These are phyloP conservation scores for Sordaria brevicollis DNA, from an alignment of 495 filamentous ascomycete species.

Conservation along the genomic window DNA sequence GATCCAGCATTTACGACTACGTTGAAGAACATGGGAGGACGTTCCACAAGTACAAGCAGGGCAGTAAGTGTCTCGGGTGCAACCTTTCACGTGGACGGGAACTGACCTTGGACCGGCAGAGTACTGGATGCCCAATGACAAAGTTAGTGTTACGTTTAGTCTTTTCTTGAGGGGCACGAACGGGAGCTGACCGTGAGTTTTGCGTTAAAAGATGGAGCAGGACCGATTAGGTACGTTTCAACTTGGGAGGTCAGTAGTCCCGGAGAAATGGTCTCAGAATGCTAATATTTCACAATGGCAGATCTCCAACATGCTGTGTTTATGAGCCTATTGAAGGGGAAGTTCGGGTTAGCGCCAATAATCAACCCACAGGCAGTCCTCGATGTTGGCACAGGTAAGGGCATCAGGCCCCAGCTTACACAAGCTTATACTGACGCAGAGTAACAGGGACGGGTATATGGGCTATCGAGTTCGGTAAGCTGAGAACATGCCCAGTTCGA, in stretches of 20 bases:
- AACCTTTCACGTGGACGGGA: neutral
- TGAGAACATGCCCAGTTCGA: neutral
- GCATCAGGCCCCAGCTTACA: neutral
- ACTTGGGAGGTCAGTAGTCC: neutral
- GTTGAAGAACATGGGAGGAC: slow-evolving; percentile 24
- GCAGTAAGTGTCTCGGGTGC: slow-evolving; percentile 17
- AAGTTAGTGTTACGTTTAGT: slow-evolving; percentile 7
- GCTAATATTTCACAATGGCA: slow-evolving; percentile 1
- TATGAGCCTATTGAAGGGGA: slow-evolving; percentile 29
- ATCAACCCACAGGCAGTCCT: slow-evolving; percentile 27
- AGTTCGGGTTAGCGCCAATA: slow-evolving; percentile 32
- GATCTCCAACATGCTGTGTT: slow-evolving; percentile 42
- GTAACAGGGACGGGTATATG: slow-evolving; percentile 31
- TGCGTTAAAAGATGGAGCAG: slow-evolving; percentile 25
- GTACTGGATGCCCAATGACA: slow-evolving; percentile 22
- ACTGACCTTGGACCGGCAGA: slow-evolving; percentile 6
- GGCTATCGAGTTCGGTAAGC: slow-evolving; percentile 28
- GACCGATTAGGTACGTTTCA: slow-evolving; percentile 31
- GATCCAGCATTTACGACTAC: slow-evolving; percentile 11
- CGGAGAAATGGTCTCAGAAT: neutral
- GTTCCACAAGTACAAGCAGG: slow-evolving; percentile 27
- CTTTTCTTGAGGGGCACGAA: neutral
- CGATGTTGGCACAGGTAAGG: slow-evolving; percentile 32
- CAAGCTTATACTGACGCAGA: neutral
- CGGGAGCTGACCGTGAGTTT: neutral